Base-by-base conservation (phyloP, 2,329 filamentous ascomycete genomes). In the Penicillium sp. region DNA sequence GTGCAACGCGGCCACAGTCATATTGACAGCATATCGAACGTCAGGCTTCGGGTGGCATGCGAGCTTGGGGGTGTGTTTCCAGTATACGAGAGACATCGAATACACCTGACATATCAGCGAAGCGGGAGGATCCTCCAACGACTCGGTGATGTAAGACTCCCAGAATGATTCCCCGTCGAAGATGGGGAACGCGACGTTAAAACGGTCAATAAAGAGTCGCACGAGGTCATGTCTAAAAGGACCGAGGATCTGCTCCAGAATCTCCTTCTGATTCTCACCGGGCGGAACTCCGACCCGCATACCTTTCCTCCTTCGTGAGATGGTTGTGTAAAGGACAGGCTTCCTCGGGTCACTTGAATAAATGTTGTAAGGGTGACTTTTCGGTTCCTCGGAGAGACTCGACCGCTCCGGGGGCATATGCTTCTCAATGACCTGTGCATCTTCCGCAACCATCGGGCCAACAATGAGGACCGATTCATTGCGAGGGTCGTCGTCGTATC, bases 141-240 rank as follows among this genome's bases (percentile, higher is more conserved):
- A 57, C 4, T 68, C 67, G 4, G 63, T 72, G 20, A 56, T 63
- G 39, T 74, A 76, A 15, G 74, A 72, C 8, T 68, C 66, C 43
- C 73, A 68, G 39, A 82, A 79, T 0, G 71, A 69, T 2, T 68
- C 58, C 29, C 78, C 74, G 43, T 83, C 78, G 6, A 83, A 68
- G 2, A 83, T 64, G 0, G 80, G 80, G 43, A 83, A 78, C n/a
- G 77, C 79, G n/a, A 66, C 64, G 54, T 83, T 79, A 26, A 77
- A 72, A 39, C 75, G 71, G 20, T 71, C 64, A 40, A 80, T 74
- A 52, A 80, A 80, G 56, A 77, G 63, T 53, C 67, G 69, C 28
- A 81, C 63, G 7, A 82, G 54, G 35, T 77, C 71, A 16, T 70
- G 64, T 14, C 67, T 63, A 39, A 73, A 74, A 2, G 78, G 77